A percentile compares a stretch with the other conserved stretches of the same genome.
These are phyloP conservation scores for Ustilago bromivora DNA, from an alignment of 1,284 basidiomycete species.

Conservation along the genomic window DNA sequence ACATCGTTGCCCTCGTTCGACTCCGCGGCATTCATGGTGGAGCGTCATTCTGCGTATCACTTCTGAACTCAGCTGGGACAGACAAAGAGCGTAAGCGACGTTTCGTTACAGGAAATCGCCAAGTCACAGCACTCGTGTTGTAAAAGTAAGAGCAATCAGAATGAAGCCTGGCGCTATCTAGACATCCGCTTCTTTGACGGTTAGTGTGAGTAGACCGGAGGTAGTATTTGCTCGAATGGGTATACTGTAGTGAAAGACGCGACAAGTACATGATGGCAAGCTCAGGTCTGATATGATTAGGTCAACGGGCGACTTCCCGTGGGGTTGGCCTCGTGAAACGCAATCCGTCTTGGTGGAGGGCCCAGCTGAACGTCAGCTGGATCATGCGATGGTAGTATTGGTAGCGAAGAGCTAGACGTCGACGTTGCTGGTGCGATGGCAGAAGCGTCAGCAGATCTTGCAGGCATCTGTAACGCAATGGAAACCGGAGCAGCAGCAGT, in stretches of 20 bases:
- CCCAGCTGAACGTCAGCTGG: background rate
- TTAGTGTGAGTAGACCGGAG: too few relatives aligned
- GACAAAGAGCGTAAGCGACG: background rate
- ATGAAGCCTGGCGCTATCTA: too few relatives aligned
- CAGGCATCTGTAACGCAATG: background rate
- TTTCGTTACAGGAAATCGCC: background rate
- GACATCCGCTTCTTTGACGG: too few relatives aligned
- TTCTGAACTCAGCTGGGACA: background rate
- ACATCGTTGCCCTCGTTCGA: background rate
- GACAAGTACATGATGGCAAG: background rate
- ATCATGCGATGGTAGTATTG: background rate
- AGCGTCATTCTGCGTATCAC: background rate
- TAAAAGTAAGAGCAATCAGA: too few relatives aligned
- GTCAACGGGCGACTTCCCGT: background rate
- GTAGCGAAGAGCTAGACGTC: background rate
- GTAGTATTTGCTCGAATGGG: background rate
- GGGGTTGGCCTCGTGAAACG: constrained; percentile 30
- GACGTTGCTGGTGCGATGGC: background rate
- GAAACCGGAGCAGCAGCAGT: background rate
- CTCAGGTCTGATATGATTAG: background rate
- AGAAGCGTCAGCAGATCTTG: background rate
- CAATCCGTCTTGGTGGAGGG: constrained; percentile 32
- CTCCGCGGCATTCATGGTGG: background rate
- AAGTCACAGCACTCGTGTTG: too few relatives aligned
- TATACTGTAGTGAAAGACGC: constrained; percentile 8